Evolutionary conservation across 305 asterid species (phyloP).

Genomic region (Fraxinus sp.): DNA sequence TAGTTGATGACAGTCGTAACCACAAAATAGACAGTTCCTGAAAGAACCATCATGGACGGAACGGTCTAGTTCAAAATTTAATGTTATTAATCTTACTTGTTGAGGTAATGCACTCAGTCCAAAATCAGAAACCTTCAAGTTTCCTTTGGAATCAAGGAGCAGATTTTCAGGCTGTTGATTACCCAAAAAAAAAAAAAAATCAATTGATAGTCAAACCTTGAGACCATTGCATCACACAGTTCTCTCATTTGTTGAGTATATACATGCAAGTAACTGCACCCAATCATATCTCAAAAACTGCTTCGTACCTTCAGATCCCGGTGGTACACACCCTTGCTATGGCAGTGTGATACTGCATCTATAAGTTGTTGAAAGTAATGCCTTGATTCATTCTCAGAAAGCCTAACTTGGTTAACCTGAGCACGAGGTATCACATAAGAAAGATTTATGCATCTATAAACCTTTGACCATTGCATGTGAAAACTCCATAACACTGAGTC

Average conservation of each 20-base stretch:
- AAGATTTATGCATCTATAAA: constrained; percentile 16
- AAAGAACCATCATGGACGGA: constrained; percentile 2
- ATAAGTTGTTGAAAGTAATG: constrained; percentile 89
- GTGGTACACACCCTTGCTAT: constrained; percentile 90
- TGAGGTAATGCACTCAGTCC: constrained; percentile 90
- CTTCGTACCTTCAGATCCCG: constrained; percentile 82
- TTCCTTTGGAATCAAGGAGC: constrained; percentile 85
- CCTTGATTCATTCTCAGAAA: constrained; percentile 81
- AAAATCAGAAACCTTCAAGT: constrained; percentile 91
- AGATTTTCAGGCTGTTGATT: constrained; percentile 84
- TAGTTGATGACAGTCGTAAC: constrained; percentile 8
- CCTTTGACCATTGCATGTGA: neutral
- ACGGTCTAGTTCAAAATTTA: constrained; percentile 7
- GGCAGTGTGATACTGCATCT: constrained; percentile 90
- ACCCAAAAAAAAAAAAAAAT: constrained; percentile 3
- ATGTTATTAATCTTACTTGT: constrained; percentile 50
- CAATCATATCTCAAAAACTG: constrained; percentile 21
- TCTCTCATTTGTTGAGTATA: neutral
- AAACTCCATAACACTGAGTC: constrained; percentile 1
- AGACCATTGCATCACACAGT: neutral
- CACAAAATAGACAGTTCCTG: constrained; percentile 15
- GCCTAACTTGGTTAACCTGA: constrained; percentile 78
- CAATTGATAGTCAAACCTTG: constrained; percentile 30
- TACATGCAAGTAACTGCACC: neutral
- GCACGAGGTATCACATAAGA: constrained; percentile 22